Conservation (phyloP, 2,329 filamentous ascomycete species). For the Diaporthe eres region DNA sequence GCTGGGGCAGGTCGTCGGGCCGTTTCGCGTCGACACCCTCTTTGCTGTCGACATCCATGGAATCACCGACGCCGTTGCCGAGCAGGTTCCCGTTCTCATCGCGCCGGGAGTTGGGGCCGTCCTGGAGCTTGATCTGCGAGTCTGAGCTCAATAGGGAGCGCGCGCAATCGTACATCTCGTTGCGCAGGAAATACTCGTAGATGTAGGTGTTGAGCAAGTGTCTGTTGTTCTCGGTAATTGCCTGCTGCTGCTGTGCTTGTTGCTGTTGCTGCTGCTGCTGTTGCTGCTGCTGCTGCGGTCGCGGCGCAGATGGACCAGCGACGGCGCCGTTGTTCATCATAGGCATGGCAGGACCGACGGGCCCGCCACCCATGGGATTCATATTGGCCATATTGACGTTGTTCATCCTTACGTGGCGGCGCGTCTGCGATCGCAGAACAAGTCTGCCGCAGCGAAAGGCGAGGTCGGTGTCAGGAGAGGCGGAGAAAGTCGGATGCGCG, state of each 20-base stretch:
- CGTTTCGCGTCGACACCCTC: constrained; percentile 81
- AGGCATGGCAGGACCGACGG: constrained; percentile 73
- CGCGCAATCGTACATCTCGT: constrained; percentile 87
- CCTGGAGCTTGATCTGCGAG: constrained; percentile 78
- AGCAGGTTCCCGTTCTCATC: constrained; percentile 77
- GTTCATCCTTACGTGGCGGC: constrained; percentile 64
- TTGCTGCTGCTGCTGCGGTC: constrained; percentile 55
- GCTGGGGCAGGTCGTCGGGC: constrained; percentile 83
- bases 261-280: constrained; percentile 57
- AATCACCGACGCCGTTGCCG: constrained; percentile 78
- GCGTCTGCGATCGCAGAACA: constrained; percentile 53
- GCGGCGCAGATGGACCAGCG: constrained; percentile 52
- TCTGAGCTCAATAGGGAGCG: constrained; percentile 78
- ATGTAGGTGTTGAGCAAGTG: constrained; percentile 86
- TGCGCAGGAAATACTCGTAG: constrained; percentile 91
- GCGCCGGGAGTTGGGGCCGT: constrained; percentile 76
- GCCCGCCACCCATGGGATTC: constrained; percentile 74
- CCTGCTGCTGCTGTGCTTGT: constrained; percentile 57
- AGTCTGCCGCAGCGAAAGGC: constrained; percentile 51
- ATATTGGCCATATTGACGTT: constrained; percentile 79
- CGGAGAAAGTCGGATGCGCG: constrained; percentile 30
- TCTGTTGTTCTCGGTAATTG: constrained; percentile 63
- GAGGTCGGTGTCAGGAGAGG: constrained; percentile 35
- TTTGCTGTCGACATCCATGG: constrained; percentile 88
- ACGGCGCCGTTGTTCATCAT: constrained; percentile 75